These are phyloP conservation scores for Rosa chinensis DNA, from an alignment of 306 rosid species.

Conservation along the genomic window DNA sequence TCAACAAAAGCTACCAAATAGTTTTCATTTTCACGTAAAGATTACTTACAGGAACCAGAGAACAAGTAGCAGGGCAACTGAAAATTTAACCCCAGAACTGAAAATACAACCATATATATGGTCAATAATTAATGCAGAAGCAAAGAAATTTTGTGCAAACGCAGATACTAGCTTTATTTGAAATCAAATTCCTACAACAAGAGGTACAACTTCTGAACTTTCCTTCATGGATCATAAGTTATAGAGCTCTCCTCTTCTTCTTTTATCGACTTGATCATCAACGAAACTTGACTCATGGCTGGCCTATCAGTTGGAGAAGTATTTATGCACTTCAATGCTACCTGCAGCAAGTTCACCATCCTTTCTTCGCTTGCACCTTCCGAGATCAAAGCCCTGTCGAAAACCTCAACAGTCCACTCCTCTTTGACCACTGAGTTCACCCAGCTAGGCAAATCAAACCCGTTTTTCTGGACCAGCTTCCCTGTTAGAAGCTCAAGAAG, in stretches of 20 bases:
- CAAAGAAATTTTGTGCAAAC: constrained; percentile 3
- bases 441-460: constrained; percentile 63
- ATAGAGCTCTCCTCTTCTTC: constrained; percentile 59
- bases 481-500: constrained; percentile 73
- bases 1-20: background rate
- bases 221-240: constrained; percentile 35
- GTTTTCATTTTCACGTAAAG: background rate
- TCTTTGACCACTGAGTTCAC: constrained; percentile 61
- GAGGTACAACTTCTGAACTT: background rate
- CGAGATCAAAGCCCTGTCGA: constrained; percentile 43
- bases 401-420: constrained; percentile 72
- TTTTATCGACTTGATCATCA: constrained; percentile 42
- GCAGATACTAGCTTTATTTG: background rate
- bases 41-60: background rate
- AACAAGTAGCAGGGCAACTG: background rate
- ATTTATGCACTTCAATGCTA: constrained; percentile 56
- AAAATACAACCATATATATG: background rate
- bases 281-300: constrained; percentile 47
- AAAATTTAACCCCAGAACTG: background rate
- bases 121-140: background rate
- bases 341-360: constrained; percentile 63
- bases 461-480: constrained; percentile 57
- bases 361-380: constrained; percentile 68
- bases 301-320: constrained; percentile 51
- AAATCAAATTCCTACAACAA: constrained; percentile 2